These are phyloP conservation scores for Fusarium domesticum DNA, from an alignment of 2,329 filamentous ascomycete species.

Conservation along the genomic window DNA sequence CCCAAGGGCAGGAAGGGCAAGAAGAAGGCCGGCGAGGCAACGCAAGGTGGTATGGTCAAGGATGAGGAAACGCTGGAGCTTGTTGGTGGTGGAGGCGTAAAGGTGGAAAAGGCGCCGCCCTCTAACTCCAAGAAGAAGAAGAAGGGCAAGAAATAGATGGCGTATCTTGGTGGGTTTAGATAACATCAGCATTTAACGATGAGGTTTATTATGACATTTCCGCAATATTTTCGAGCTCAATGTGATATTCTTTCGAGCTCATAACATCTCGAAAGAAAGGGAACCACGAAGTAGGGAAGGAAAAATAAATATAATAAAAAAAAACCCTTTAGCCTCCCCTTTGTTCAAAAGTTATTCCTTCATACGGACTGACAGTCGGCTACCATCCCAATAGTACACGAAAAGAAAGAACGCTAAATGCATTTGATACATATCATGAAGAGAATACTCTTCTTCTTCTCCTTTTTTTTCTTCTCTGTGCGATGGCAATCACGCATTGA, in stretches of 20 bases:
- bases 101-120: slow-evolving; percentile 57
- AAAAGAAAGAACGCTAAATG: slow-evolving; percentile 29
- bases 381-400: slow-evolving; percentile 6
- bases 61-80: slow-evolving; percentile 68
- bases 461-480: background rate
- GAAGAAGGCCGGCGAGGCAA: slow-evolving; percentile 73
- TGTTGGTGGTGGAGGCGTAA: slow-evolving; percentile 62
- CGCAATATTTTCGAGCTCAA: too few species aligned
- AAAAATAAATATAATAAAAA: background rate
- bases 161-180: background rate
- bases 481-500: slow-evolving; percentile 30
- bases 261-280: background rate
- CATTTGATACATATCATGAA: slow-evolving; percentile 19
- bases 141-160: slow-evolving; percentile 51
- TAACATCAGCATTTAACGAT: background rate
- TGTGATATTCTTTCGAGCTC: background rate
- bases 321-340: background rate
- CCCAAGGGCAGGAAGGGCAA: slow-evolving; percentile 92
- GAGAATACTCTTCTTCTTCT: slow-evolving; percentile 4
- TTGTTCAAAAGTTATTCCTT: background rate
- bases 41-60: slow-evolving; percentile 78
- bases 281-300: background rate
- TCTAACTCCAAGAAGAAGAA: slow-evolving; percentile 48
- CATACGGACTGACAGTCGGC: slow-evolving; percentile 9
- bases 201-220: background rate